Evolutionary conservation across 352 stramenopile genomes (phyloP), one percentile per base, ranked within the genome.

Genomic region (Phytopythium boreale): DNA sequence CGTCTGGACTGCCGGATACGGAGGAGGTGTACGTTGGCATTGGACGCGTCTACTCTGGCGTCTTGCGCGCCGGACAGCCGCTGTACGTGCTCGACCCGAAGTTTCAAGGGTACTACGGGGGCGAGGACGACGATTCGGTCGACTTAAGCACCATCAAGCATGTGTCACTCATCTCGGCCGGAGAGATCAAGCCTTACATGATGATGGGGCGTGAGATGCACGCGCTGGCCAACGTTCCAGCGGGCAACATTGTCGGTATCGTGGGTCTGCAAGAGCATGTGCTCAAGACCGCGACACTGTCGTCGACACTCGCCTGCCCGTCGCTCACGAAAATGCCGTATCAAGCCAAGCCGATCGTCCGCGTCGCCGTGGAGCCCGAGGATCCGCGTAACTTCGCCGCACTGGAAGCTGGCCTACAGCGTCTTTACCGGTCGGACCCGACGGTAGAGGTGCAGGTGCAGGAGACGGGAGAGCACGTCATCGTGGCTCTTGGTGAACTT

Each of bases 361-460:
- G 91, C 31, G 93, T 98, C 4, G 90, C 93, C 1, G 86, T 98
- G 20, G 90, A 98, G 59, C 88, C 91, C 0, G 75, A 92, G 57
- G 85, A 97, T 41, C 90, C 92, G 22, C 77, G 84, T 27, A 72
- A 98, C 60, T 95, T 98, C 75, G 74, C 75, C 8, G 80, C 82
- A 19, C 68, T 98, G 7, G 87, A 97, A 62, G 75, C 78, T 26
- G 93, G 93, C 44, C 76, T 98, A 2, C 88, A 92, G 63, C 86
- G 89, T n/a, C 67, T 98, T 10, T 97, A 98, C 69, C 89, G 93
- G 27, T 95, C 89, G 2, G 93, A 98, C 58, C 88, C 93, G 22
- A 97, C 90, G 0, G 93, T 97, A n/a, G 93, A 98, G 73, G 91
- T 98, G 10, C 86, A 92, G 22, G 85, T 97, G 0, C 85, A 95